Evolutionary conservation across 2,329 filamentous ascomycete genomes (phyloP).

Genomic region (Grosmannia serpens): DNA sequence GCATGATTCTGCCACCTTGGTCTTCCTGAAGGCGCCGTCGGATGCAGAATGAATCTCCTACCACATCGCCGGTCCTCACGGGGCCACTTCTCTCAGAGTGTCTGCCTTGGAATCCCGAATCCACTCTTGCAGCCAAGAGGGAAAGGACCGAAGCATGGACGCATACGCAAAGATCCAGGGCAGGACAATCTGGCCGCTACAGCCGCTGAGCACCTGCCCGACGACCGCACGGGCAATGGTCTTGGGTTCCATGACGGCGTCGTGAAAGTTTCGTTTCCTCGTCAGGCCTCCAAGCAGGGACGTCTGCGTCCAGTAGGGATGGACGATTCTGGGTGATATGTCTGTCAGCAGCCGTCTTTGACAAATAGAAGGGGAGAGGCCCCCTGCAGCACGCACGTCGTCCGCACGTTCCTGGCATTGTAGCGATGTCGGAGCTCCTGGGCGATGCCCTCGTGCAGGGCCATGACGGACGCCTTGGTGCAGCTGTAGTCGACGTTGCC

Average conservation of each 20-base stretch:
- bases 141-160: slow-evolving; percentile 37
- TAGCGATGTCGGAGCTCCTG: slow-evolving; percentile 49
- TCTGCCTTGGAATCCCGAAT: not conserved
- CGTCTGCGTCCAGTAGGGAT: slow-evolving; percentile 8
- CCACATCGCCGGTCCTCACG: no score
- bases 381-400: slow-evolving; percentile 16
- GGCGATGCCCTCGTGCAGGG: slow-evolving; percentile 56
- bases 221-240: slow-evolving; percentile 55
- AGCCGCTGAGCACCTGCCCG: slow-evolving; percentile 43
- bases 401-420: slow-evolving; percentile 51
- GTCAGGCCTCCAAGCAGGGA: slow-evolving; percentile 28
- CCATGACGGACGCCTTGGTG: slow-evolving; percentile 53
- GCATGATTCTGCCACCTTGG: slow-evolving; percentile 3
- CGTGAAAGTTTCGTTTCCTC: slow-evolving; percentile 52
- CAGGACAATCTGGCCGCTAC: slow-evolving; percentile 43
- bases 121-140: slow-evolving; percentile 18
- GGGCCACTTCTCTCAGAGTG: not conserved
- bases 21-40: no score
- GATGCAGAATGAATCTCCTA: no score
- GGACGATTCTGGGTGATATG: slow-evolving; percentile 3
- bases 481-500: slow-evolving; percentile 49
- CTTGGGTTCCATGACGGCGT: slow-evolving; percentile 43
- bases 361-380: not conserved
- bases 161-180: slow-evolving; percentile 33
- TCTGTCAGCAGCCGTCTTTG: not conserved